These are phyloP conservation scores for Metschnikowia hibisci DNA, from an alignment of 805 yeast genomes.

Conservation along the genomic window DNA sequence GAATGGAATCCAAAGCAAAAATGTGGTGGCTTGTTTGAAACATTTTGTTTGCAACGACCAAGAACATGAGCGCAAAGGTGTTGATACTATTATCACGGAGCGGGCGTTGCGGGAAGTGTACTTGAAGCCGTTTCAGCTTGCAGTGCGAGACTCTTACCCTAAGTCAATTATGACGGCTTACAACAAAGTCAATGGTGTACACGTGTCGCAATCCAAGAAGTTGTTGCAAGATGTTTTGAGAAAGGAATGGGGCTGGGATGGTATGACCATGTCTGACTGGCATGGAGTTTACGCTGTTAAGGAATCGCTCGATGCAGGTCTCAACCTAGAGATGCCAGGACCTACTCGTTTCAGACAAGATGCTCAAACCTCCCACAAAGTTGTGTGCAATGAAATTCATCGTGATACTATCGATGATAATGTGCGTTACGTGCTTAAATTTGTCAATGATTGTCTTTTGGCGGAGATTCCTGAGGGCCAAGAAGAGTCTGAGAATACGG, in stretches of 20 bases:
- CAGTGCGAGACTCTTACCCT: conserved; percentile 50
- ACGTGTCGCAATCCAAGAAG: conserved; percentile 45
- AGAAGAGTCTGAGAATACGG: conserved; percentile 23
- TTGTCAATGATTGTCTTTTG: conserved; percentile 41
- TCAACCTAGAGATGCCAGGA: conserved; percentile 69
- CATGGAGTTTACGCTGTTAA: conserved; percentile 50
- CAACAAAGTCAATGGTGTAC: conserved; percentile 60
- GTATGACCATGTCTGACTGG: conserved; percentile 63
- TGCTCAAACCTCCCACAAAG: conserved; percentile 38
- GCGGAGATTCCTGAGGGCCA: conserved; percentile 40
- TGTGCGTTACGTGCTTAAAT: conserved; percentile 43
- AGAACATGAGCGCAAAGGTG: conserved; percentile 50
- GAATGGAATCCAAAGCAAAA: conserved; percentile 50
- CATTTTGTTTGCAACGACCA: conserved; percentile 63
- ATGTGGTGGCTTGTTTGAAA: conserved; percentile 54
- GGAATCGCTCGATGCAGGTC: conserved; percentile 49
- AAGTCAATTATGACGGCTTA: conserved; percentile 58
- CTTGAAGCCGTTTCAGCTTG: conserved; percentile 60
- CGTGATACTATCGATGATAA: conserved; percentile 43
- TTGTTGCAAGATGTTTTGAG: conserved; percentile 46
- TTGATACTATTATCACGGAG: conserved; percentile 49
- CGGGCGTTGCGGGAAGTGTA: conserved; percentile 65
- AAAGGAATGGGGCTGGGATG: conserved; percentile 55
- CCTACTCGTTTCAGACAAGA: conserved; percentile 46
- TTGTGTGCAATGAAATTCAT: conserved; percentile 39